These are phyloP conservation scores for Boletus semigastroideus DNA, from an alignment of 1,284 basidiomycete species.

Conservation along the genomic window DNA sequence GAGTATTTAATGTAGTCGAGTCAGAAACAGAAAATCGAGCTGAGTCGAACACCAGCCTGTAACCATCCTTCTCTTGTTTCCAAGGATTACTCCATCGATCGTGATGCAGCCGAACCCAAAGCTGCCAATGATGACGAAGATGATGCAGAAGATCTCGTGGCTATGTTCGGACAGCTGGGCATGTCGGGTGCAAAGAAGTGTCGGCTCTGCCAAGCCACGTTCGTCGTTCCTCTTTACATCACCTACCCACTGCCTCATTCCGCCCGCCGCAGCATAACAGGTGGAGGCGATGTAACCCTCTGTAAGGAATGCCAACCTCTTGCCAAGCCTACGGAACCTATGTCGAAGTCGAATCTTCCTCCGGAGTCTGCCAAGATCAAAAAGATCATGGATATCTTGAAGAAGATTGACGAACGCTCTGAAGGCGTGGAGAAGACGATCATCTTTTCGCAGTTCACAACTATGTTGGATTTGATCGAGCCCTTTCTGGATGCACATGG, in stretches of 20 bases:
- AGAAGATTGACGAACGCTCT: conserved; percentile 63
- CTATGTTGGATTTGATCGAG: conserved; percentile 86
- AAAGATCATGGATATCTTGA: conserved; percentile 76
- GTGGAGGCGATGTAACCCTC: conserved; percentile 42
- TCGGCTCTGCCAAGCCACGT: conserved; percentile 73
- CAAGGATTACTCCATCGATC: conserved; percentile 70
- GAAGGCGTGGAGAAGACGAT: conserved; percentile 84
- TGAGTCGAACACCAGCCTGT: conserved; percentile 59
- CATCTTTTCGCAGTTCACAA: conserved; percentile 87
- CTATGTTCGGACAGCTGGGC: conserved; percentile 70
- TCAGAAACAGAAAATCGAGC: neutral
- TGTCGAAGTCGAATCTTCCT: conserved; percentile 39
- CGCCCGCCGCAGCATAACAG: conserved; percentile 36
- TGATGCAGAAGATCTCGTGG: conserved; percentile 67
- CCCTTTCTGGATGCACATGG: conserved; percentile 71
- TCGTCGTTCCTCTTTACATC: conserved; percentile 31
- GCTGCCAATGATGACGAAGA: conserved; percentile 51
- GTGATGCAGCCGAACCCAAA: conserved; percentile 71
- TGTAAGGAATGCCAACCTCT: conserved; percentile 64
- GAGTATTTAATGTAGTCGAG: conserved; percentile 12
- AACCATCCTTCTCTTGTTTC: conserved; percentile 84
- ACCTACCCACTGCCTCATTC: conserved; percentile 1
- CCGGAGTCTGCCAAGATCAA: conserved; percentile 87
- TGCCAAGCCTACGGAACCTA: conserved; percentile 39
- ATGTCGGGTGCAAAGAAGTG: conserved; percentile 64